Conservation (phyloP, 352 stramenopile genomes). For the Peronospora belbahrii region DNA sequence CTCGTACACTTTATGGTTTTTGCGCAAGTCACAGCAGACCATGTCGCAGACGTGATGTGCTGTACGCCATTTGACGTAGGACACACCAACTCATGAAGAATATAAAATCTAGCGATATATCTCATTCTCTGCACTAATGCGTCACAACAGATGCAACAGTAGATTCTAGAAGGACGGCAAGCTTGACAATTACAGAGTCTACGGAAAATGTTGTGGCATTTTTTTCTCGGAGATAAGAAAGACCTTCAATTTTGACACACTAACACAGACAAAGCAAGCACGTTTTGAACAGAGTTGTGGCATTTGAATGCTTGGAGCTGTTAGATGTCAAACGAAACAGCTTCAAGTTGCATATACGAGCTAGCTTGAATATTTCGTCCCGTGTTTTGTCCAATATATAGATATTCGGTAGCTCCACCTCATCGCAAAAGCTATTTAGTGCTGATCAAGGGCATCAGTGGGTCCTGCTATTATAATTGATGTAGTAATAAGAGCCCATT, state of each 20-base stretch:
- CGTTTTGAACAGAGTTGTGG: conserved; percentile 13
- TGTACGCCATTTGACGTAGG: not conserved
- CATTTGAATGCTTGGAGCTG: conserved; percentile 24
- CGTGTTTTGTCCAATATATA: conserved; percentile 44
- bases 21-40: conserved; percentile 18
- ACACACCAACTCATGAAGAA: too few relatives aligned
- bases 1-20: conserved; percentile 1
- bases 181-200: conserved; percentile 36
- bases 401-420: conserved; percentile 13
- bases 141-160: conserved; percentile 23
- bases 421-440: conserved; percentile 8
- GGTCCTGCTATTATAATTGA: conserved; percentile 15
- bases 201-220: conserved; percentile 36
- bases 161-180: conserved; percentile 13
- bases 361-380: conserved; percentile 31
- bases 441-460: conserved; percentile 7
- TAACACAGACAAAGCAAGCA: conserved; percentile 21
- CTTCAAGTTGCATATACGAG: conserved; percentile 19
- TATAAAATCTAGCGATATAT: too few relatives aligned
- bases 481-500: conserved; percentile 1
- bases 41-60: conserved; percentile 29
- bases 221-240: conserved; percentile 36
- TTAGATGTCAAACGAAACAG: conserved; percentile 22
- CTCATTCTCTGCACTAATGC: too few relatives aligned
- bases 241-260: conserved; percentile 17